Base-by-base conservation (phyloP, 2,329 filamentous ascomycete genomes). In the Leptographium wingfieldii region DNA sequence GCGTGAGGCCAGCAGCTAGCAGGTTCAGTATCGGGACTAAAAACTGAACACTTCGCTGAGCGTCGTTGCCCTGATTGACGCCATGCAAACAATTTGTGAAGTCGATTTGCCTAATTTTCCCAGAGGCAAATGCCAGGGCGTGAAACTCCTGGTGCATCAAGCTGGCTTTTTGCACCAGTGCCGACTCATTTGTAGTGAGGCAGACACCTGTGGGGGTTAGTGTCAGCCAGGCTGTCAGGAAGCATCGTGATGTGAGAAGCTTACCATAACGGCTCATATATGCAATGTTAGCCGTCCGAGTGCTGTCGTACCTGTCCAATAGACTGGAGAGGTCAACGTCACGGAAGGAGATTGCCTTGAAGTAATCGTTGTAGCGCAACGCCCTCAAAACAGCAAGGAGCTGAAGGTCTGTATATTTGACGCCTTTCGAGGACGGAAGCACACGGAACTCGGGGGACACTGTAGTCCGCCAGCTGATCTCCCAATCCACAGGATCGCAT, bases 291-390 rank as follows among this genome's bases (percentile, higher is more conserved):
- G 77, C 74, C 25, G 73, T 74, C 46, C 76, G 70, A 2, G 71
- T 67, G 52, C 73, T 73, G 61, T 83, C 80, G 55, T 73, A 73
- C 38, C 67, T 65, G 40, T 71, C 70, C 49, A 71, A 69, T 1
- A 78, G 68, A 19, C 66, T 69, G 1, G 74, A 75, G 25, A 83
- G 71, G 63, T 82, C 77, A 16, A 83, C 73, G 58, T 78, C 74
- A 11, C 72, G 69, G 63, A 83, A 81, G 1, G 79, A 82, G n/a
- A 83, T 68, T 0, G 79, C 78, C 61, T 78, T 80, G 69, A 83
- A 83, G 65, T 79, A 83, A 63, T 80, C 80, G 59, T 83, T 83
- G 66, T 81, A 83, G 11, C 80, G 74, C 61, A 83, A 68, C 1
- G 80, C 79, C 5, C 80, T 76, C 64, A 83, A 75, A 1, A 82